These are phyloP conservation scores for Xylariaceae sp. DNA, from an alignment of 2,329 filamentous ascomycete genomes.

Conservation along the genomic window DNA sequence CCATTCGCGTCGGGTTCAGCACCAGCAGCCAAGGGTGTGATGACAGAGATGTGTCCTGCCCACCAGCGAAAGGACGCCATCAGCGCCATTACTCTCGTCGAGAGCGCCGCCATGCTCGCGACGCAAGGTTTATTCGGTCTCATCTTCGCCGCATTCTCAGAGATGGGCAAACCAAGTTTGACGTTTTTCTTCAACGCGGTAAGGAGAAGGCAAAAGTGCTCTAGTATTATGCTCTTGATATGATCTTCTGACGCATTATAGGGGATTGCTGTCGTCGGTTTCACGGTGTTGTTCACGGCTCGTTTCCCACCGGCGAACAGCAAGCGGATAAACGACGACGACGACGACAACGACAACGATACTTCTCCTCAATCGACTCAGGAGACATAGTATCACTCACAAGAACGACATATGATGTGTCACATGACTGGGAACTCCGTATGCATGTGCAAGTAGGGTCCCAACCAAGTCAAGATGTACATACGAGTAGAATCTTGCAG, in stretches of 20 bases:
- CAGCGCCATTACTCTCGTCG: constrained; percentile 63
- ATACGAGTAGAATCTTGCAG: too few relatives aligned
- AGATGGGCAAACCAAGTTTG: constrained; percentile 52
- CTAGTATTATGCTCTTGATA: background rate
- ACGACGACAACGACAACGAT: background rate
- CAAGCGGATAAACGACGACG: constrained; percentile 36
- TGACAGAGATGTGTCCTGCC: constrained; percentile 62
- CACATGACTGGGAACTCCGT: too few relatives aligned
- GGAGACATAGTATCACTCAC: background rate
- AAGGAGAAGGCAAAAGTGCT: constrained; percentile 21
- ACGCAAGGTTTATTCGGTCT: constrained; percentile 64
- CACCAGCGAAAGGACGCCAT: constrained; percentile 60
- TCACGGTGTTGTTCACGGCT: constrained; percentile 40
- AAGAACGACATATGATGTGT: background rate
- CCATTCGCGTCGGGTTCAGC: constrained; percentile 66
- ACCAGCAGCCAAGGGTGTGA: constrained; percentile 66
- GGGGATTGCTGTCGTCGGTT: constrained; percentile 51
- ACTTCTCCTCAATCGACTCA: background rate
- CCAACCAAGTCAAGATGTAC: too few relatives aligned
- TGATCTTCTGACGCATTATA: constrained; percentile 25
- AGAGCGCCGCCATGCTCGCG: constrained; percentile 60
- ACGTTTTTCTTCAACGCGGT: constrained; percentile 66
- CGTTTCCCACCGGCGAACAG: constrained; percentile 42
- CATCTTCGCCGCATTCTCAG: constrained; percentile 59
- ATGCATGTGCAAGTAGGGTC: too few relatives aligned